Percentiles rank a stretch among this genome's conserved stretches.
Evolutionary conservation across 148 eudicot species (phyloP).

Genomic region (Cornus controversa): DNA sequence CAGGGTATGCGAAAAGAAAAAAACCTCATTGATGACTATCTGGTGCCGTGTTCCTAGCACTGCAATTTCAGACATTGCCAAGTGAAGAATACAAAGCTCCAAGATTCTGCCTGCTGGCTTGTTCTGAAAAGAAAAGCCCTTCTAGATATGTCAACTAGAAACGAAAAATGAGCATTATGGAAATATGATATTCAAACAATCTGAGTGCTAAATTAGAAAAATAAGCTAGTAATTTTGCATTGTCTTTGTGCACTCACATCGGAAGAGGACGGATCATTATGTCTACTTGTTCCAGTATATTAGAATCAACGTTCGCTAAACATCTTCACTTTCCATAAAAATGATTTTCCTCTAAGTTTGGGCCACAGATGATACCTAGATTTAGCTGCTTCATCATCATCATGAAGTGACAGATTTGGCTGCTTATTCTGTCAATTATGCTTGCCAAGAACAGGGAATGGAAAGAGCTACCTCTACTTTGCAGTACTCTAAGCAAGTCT

Average conservation of each 20-base stretch:
- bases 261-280: not conserved
- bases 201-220: not conserved
- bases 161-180: not conserved
- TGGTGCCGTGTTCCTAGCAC: constrained; percentile 72
- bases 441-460: not conserved
- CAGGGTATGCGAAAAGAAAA: constrained; percentile 9
- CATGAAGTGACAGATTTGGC: too few relatives aligned
- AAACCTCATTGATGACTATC: constrained; percentile 90
- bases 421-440: not conserved
- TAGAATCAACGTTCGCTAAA: too few relatives aligned
- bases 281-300: too few relatives aligned
- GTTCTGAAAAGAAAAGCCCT: constrained; percentile 24
- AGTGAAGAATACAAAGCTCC: constrained; percentile 82
- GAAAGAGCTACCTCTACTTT: too few relatives aligned
- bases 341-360: too few relatives aligned
- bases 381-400: too few relatives aligned
- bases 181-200: too few relatives aligned
- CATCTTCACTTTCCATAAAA: too few relatives aligned
- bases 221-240: not conserved
- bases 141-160: not conserved
- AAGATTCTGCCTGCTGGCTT: constrained; percentile 75
- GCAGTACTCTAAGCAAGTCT: not conserved
- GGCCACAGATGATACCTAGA: too few relatives aligned
- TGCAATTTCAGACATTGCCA: constrained; percentile 89
- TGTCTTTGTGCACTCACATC: not conserved